Evolutionary conservation across 371 early-diverging fungal species (phyloP).

Genomic region (Syncephalastrum racemosum): DNA sequence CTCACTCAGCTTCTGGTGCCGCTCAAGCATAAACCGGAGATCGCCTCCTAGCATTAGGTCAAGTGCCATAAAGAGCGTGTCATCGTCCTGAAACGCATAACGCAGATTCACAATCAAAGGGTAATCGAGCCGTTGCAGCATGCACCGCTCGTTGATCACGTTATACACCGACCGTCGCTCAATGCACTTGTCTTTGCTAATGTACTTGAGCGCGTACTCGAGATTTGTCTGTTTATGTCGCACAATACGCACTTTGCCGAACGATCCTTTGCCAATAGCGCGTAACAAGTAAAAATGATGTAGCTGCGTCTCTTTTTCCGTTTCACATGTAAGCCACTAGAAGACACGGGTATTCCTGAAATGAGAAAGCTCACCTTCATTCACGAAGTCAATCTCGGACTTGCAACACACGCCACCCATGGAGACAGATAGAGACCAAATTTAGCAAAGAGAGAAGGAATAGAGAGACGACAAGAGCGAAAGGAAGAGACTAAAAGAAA

Average conservation of each 20-base stretch:
- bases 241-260: slow-evolving; percentile 84
- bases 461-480: background rate
- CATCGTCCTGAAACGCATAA: slow-evolving; percentile 84
- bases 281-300: slow-evolving; percentile 70
- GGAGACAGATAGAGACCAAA: background rate
- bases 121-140: slow-evolving; percentile 53
- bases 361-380: slow-evolving; percentile 22
- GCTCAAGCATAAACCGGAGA: slow-evolving; percentile 76
- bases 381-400: slow-evolving; percentile 30
- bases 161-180: slow-evolving; percentile 57
- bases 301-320: slow-evolving; percentile 37
- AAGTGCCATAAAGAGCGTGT: slow-evolving; percentile 78
- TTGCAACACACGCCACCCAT: slow-evolving; percentile 42
- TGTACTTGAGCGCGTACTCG: slow-evolving; percentile 64
- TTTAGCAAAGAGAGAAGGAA: background rate
- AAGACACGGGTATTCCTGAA: background rate
- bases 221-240: slow-evolving; percentile 74
- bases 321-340: slow-evolving; percentile 1
- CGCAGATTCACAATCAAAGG: slow-evolving; percentile 69
- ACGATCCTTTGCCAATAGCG: slow-evolving; percentile 74
- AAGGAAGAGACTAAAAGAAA: background rate
- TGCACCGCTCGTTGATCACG: slow-evolving; percentile 57
- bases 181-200: slow-evolving; percentile 60
- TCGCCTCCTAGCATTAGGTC: slow-evolving; percentile 91
- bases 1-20: slow-evolving; percentile 62